Conservation (phyloP, 257 asterid species). For the Nicotiana tomentosiformis region DNA sequence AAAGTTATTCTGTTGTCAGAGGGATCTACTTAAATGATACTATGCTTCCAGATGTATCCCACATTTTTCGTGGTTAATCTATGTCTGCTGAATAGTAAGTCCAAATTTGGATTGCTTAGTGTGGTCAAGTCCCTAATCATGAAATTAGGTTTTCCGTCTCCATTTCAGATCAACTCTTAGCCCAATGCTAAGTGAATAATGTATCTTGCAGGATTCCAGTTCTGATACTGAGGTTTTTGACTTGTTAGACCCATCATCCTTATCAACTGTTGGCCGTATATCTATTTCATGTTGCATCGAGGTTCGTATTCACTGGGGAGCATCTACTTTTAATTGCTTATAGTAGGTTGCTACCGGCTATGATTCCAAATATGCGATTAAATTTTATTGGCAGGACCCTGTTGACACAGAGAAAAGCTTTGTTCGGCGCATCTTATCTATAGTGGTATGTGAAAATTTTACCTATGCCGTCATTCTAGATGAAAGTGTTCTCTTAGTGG, state of each 20-base stretch:
- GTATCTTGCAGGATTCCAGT: conserved; percentile 56
- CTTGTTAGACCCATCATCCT: conserved; percentile 64
- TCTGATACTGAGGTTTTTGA: conserved; percentile 52
- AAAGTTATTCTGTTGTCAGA: background rate
- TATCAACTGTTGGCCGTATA: conserved; percentile 60
- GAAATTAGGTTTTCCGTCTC: background rate
- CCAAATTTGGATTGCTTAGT: background rate
- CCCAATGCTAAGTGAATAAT: background rate
- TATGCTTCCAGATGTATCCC: background rate
- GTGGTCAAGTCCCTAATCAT: background rate
- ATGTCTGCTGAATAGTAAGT: background rate
- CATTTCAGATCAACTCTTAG: background rate
- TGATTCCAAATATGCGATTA: conserved; percentile 21
- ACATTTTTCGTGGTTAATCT: background rate
- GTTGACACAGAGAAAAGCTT: conserved; percentile 82
- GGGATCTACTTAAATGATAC: background rate
- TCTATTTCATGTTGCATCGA: conserved; percentile 82
- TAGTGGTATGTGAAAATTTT: conserved; percentile 59
- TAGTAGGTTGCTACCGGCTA: background rate
- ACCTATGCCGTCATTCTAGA: background rate
- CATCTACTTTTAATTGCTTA: conserved; percentile 8
- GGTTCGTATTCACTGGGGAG: conserved; percentile 36
- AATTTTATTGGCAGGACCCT: conserved; percentile 67
- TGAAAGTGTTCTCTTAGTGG: background rate
- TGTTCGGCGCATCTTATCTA: conserved; percentile 78